Conservation (phyloP, 2,329 filamentous ascomycete genomes). For the Stachybotrys chartarum region DNA sequence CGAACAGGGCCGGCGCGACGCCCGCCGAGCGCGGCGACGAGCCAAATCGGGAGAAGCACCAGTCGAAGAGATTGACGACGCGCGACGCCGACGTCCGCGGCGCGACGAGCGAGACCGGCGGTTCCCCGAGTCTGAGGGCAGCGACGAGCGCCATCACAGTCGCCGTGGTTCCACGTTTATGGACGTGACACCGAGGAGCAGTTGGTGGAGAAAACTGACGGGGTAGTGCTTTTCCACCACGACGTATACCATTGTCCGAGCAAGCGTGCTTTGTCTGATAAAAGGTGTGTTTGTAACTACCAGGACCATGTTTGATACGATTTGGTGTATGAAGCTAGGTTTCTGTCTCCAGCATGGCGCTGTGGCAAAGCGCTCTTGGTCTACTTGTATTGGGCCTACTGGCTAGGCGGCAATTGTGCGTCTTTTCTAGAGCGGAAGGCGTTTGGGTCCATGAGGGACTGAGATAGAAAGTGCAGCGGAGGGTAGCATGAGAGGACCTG, state of each 20-base stretch:
- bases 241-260: constrained; percentile 1
- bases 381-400: too few species aligned
- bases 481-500: too few species aligned
- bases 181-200: constrained; percentile 43
- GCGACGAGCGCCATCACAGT: constrained; percentile 35
- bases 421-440: too few species aligned
- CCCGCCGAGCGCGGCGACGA: constrained; percentile 36
- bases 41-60: constrained; percentile 34
- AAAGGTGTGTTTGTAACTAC: neutral
- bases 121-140: constrained; percentile 30
- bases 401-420: too few species aligned
- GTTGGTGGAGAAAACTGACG: constrained; percentile 54
- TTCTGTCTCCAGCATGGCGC: too few species aligned
- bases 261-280: constrained; percentile 8
- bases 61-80: constrained; percentile 36
- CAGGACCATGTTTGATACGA: constrained; percentile 10
- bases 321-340: too few species aligned
- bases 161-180: constrained; percentile 33
- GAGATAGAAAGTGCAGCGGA: too few species aligned
- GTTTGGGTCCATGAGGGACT: too few species aligned
- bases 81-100: constrained; percentile 33
- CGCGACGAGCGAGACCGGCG: constrained; percentile 33
- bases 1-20: constrained; percentile 43
- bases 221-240: constrained; percentile 17
- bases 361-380: too few species aligned